Conservation (phyloP, 352 stramenopile genomes). For the Nothophytophthora sp. region DNA sequence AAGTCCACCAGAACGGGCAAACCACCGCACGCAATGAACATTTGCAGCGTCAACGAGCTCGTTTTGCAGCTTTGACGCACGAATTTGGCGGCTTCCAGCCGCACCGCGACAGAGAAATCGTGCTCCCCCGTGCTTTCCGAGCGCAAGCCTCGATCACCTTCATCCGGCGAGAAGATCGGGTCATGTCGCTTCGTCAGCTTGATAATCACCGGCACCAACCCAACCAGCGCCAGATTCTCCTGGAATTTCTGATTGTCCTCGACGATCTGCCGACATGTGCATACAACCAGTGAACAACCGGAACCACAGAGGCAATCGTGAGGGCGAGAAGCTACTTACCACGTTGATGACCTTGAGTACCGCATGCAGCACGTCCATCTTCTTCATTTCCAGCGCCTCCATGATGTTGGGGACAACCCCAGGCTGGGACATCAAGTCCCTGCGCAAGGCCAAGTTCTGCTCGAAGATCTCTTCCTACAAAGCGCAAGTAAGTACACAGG, state of each 20-base stretch:
- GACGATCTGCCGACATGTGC: conserved; percentile 59
- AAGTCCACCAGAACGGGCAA: conserved; percentile 88
- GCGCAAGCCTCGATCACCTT: conserved; percentile 15
- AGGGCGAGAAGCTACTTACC: conserved; percentile 28
- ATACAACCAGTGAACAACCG: too few species aligned
- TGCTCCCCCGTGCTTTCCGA: conserved; percentile 17
- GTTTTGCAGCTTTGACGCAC: conserved; percentile 89
- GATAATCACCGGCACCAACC: conserved; percentile 91
- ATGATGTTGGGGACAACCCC: conserved; percentile 93
- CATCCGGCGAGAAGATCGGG: conserved; percentile 25
- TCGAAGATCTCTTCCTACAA: conserved; percentile 79
- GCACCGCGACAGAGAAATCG: conserved; percentile 58
- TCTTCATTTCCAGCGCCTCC: conserved; percentile 93
- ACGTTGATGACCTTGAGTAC: conserved; percentile 90
- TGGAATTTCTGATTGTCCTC: conserved; percentile 91
- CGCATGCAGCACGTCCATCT: conserved; percentile 82
- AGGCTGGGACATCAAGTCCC: conserved; percentile 90
- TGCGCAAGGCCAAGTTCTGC: conserved; percentile 63
- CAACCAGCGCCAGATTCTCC: conserved; percentile 91
- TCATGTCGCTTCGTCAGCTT: conserved; percentile 77
- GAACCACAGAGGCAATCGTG: too few species aligned
- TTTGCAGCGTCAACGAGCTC: conserved; percentile 89
- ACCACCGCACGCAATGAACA: conserved; percentile 93
- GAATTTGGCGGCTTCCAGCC: conserved; percentile 88
- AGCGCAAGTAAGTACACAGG: background rate